Base-by-base conservation (phyloP, 2,329 filamentous ascomycete genomes). In the Colletotrichum musae region DNA sequence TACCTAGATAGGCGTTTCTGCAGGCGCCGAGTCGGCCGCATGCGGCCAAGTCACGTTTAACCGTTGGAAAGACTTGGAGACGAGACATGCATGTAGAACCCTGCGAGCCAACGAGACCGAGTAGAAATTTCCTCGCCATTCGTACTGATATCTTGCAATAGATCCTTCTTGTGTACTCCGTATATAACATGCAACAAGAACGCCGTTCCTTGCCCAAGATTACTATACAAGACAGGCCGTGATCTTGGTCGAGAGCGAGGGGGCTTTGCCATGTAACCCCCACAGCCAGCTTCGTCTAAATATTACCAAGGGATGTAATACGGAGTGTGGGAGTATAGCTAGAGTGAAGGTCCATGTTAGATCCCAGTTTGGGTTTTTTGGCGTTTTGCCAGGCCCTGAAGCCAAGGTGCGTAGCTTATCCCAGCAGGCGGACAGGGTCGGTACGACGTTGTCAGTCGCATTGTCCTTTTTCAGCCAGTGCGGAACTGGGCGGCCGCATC, bases 371-470 rank as follows among this genome's bases (percentile, higher is more conserved):
- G 12, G 12, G 21, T 24, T n/a, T 28, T 53, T 45, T 47, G 21
- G 32, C 32, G 16, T 21, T 24, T 41, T 58, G 26, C 18, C 47
- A 13, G 57, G 39, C 28, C 52, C 53, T 68, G 53, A 52, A 41
- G 53, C 59, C 28, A 53, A 45, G 63, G 65, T 62, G 60, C 28
- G 54, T 41, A 64, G 65, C 60, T 59, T 36, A 69, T 54, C 60
- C 66, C 54, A 50, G 65, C 52, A 48, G 45, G 18, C 16, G 6
- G 48, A 50, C 53, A 58, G 58, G 61, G 60, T 45, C 48, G 48
- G 61, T 47, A 41, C 59, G 53, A 68, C 64, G 13, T 51, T 56
- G 41, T 32, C 21, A 28, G 59, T 47, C 18, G 62, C 43, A 26
- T 47, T 28, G 39, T 65, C 39, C 61, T 26, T 51, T 65, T 56